Conservation (phyloP, 2,329 filamentous ascomycete genomes). For the Aspergillus sp. region DNA sequence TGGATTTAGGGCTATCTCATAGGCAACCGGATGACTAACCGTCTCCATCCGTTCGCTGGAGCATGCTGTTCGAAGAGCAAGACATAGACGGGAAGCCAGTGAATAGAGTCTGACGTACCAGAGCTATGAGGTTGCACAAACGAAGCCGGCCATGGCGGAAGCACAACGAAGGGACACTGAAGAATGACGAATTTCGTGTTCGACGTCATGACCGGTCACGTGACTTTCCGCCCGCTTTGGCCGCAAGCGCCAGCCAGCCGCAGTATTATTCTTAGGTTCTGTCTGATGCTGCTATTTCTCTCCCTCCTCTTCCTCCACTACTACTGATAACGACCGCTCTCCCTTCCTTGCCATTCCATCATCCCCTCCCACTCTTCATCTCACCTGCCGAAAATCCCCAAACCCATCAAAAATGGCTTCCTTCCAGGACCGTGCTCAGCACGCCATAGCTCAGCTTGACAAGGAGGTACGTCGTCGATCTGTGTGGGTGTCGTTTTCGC, state of each 20-base stretch:
- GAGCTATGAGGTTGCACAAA: too few relatives aligned
- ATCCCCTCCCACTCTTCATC: background rate
- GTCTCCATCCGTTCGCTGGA: too few relatives aligned
- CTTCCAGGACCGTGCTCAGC: constrained; percentile 62
- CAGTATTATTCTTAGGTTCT: constrained; percentile 9
- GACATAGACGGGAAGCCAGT: background rate
- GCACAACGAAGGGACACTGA: background rate
- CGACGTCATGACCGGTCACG: constrained; percentile 21
- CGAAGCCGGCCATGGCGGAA: too few relatives aligned
- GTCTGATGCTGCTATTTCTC: too few relatives aligned
- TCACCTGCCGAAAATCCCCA: background rate
- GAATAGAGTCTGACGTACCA: too few relatives aligned
- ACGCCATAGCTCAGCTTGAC: constrained; percentile 65
- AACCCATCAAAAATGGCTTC: constrained; percentile 34
- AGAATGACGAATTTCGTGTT: background rate
- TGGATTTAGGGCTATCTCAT: too few relatives aligned
- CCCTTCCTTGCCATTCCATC: background rate
- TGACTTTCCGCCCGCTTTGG: constrained; percentile 15
- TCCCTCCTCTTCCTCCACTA: constrained; percentile 4
- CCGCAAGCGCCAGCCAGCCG: constrained; percentile 20
- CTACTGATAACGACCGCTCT: constrained; percentile 10
- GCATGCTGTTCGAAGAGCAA: too few relatives aligned
- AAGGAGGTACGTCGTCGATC: constrained; percentile 56
- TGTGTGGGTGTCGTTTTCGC: constrained; percentile 17
- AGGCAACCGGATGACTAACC: too few relatives aligned